These are phyloP conservation scores for Trametes cinnabarina DNA, from an alignment of 768 basidiomycete species.

Conservation along the genomic window DNA sequence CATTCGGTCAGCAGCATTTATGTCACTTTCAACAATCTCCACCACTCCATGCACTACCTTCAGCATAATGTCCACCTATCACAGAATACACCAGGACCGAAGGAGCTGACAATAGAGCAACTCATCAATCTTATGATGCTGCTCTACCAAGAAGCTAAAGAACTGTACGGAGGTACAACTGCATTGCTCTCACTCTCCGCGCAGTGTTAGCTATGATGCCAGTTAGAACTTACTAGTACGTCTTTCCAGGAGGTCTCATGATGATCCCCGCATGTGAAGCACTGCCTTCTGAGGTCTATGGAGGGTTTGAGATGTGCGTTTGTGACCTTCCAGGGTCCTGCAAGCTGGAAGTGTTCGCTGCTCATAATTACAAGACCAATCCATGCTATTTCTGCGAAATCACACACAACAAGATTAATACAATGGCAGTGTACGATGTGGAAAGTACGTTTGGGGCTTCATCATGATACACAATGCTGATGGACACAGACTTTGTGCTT, in stretches of 20 bases:
- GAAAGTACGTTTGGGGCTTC: background rate
- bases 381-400: background rate
- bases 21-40: background rate
- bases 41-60: background rate
- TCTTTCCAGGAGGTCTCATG: background rate
- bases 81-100: background rate
- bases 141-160: background rate
- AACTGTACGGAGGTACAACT: background rate
- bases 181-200: background rate
- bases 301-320: background rate
- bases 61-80: background rate
- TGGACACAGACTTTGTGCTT: too few species aligned
- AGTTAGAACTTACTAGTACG: too few species aligned
- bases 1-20: background rate
- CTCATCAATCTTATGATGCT: background rate
- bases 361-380: background rate
- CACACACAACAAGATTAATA: background rate
- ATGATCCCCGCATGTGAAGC: background rate
- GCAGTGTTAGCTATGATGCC: too few species aligned
- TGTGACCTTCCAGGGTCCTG: background rate
- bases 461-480: too few species aligned
- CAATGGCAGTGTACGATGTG: background rate
- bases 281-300: background rate
- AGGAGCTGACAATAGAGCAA: slow-evolving; percentile 1
- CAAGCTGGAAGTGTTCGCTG: background rate